Evolutionary conservation across 1,139 yeast species (phyloP).

Genomic region (Geotrichum europaeum): DNA sequence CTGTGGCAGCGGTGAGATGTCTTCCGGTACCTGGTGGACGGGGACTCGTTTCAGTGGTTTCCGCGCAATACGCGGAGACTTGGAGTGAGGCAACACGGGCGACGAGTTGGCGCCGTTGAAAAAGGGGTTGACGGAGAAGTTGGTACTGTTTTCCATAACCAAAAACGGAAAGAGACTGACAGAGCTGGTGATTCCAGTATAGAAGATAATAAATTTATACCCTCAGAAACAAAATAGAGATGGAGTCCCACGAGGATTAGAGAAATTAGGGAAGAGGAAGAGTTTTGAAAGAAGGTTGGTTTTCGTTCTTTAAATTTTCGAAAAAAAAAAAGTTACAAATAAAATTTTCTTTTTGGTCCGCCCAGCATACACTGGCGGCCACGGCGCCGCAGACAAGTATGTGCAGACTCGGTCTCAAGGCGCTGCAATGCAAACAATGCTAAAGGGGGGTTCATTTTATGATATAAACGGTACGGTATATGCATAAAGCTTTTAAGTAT

Average conservation of each 20-base stretch:
- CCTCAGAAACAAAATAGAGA: background rate
- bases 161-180: background rate
- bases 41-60: slow-evolving; percentile 14
- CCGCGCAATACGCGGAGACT: background rate
- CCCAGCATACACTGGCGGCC: background rate
- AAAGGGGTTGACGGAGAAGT: background rate
- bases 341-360: background rate
- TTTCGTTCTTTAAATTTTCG: background rate
- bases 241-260: background rate
- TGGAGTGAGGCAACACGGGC: background rate
- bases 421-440: background rate
- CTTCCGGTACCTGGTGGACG: background rate
- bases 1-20: background rate
- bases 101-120: background rate
- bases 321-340: background rate
- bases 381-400: background rate
- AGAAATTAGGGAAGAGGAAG: background rate
- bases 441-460: background rate
- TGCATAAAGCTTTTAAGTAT: background rate
- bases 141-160: background rate
- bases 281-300: background rate
- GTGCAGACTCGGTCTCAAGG: background rate
- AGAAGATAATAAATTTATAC: background rate
- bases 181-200: background rate
- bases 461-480: too few relatives aligned